Evolutionary conservation across 306 rosid genomes (phyloP).

Genomic region (Crataegus laevigata): DNA sequence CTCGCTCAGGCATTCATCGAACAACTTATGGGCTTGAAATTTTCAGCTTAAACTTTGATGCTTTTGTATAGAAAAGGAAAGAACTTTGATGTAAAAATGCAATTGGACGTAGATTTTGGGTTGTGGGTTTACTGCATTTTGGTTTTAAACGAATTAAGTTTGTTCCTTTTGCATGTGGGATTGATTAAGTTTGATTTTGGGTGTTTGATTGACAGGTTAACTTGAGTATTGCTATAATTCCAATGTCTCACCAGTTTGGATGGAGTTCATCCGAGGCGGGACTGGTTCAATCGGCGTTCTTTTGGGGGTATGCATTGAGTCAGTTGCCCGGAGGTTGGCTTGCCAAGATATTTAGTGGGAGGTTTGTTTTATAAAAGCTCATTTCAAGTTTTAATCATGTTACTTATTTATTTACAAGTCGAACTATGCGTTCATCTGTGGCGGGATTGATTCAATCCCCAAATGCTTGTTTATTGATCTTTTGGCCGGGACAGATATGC

Average conservation of each 20-base stretch:
- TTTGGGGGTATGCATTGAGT: slow-evolving; percentile 97
- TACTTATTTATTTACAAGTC: background rate
- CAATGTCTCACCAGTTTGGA: slow-evolving; percentile 91
- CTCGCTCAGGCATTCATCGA: background rate
- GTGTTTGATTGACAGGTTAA: slow-evolving; percentile 57
- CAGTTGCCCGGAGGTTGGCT: slow-evolving; percentile 99
- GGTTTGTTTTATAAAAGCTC: slow-evolving; percentile 43
- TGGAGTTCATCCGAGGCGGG: slow-evolving; percentile 94
- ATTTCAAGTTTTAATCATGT: background rate
- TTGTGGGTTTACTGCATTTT: background rate
- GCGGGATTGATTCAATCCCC: background rate
- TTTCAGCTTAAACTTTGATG: background rate
- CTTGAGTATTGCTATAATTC: slow-evolving; percentile 90
- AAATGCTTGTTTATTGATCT: background rate
- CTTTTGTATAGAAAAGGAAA: background rate
- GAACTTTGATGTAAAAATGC: background rate
- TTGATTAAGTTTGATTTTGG: background rate
- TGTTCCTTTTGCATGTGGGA: background rate
- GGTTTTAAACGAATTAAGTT: background rate
- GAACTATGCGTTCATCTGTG: no score
- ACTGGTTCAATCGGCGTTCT: slow-evolving; percentile 96
- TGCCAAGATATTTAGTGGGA: slow-evolving; percentile 90
- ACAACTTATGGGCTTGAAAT: background rate
- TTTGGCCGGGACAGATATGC: background rate
- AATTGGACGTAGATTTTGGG: background rate